Conservation (phyloP, 371 early-diverging fungal species). For the Apophysomyces ossiformis region DNA sequence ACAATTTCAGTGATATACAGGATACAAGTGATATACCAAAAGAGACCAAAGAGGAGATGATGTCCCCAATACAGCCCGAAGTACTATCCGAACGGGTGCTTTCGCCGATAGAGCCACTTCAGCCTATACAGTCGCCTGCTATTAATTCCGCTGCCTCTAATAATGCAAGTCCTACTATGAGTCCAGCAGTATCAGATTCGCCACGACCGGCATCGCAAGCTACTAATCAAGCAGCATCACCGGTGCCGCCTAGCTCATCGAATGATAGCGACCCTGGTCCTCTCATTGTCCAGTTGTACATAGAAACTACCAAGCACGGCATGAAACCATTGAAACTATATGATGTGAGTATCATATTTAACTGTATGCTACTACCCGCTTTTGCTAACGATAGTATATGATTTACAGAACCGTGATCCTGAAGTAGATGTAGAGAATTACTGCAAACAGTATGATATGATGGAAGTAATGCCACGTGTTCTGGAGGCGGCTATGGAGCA, state of each 20-base stretch:
- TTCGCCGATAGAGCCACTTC: no score
- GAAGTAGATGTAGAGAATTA: not conserved
- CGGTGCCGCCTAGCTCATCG: not conserved
- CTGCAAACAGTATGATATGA: slow-evolving; percentile 1
- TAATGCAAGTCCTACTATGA: no score
- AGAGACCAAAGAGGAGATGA: no score
- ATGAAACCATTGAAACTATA: not conserved
- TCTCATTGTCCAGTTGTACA: not conserved
- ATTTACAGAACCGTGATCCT: not conserved
- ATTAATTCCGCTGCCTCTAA: not conserved
- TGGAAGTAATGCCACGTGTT: not conserved
- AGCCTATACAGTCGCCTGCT: not conserved
- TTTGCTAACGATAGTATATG: no score
- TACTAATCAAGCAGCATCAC: not conserved
- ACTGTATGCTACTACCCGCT: no score
- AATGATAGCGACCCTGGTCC: not conserved
- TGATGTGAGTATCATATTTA: not conserved
- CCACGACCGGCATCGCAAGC: not conserved
- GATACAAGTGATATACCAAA: no score
- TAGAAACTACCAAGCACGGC: not conserved
- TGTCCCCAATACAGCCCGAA: no score
- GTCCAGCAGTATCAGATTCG: not conserved
- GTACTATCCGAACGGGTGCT: no score
- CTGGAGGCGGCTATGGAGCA: not conserved
- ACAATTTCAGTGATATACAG: no score